Conservation (phyloP, 2,329 filamentous ascomycete genomes). For the Diaporthe destruens region DNA sequence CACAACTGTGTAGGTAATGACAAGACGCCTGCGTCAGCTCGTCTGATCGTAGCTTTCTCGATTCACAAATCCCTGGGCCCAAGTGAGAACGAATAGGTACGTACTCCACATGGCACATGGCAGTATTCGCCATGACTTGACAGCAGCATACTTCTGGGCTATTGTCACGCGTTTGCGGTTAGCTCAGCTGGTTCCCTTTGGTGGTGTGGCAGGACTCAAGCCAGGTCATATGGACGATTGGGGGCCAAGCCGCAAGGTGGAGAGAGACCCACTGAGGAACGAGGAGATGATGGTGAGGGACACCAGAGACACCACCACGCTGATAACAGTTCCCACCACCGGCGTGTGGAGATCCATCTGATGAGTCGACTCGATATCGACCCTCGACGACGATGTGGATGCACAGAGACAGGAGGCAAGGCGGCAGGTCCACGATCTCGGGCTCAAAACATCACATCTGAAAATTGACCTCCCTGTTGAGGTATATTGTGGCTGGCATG, state of each 20-base stretch:
- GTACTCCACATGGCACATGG: constrained; percentile 59
- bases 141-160: constrained; percentile 54
- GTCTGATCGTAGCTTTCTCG: neutral
- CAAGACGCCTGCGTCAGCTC: neutral
- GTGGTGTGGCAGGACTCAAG: neutral
- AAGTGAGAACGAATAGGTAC: constrained; percentile 42
- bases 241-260: constrained; percentile 2
- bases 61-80: neutral
- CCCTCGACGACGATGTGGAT: constrained; percentile 11
- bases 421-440: constrained; percentile 21
- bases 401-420: constrained; percentile 26
- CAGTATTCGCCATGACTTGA: constrained; percentile 56
- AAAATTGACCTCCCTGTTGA: neutral
- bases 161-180: constrained; percentile 14
- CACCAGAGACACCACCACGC: constrained; percentile 39
- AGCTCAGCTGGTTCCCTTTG: constrained; percentile 5
- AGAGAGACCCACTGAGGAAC: constrained; percentile 41
- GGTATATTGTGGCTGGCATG: neutral
- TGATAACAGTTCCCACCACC: constrained; percentile 26
- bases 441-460: constrained; percentile 27
- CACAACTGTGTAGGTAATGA: constrained; percentile 61
- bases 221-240: neutral
- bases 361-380: constrained; percentile 18
- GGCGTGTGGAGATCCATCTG: constrained; percentile 25
- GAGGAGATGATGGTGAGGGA: constrained; percentile 43